A percentile compares a stretch with the other conserved stretches of the same genome.
These are phyloP conservation scores for Globisporangium irregulare DNA, from an alignment of 352 stramenopile species.

Conservation along the genomic window DNA sequence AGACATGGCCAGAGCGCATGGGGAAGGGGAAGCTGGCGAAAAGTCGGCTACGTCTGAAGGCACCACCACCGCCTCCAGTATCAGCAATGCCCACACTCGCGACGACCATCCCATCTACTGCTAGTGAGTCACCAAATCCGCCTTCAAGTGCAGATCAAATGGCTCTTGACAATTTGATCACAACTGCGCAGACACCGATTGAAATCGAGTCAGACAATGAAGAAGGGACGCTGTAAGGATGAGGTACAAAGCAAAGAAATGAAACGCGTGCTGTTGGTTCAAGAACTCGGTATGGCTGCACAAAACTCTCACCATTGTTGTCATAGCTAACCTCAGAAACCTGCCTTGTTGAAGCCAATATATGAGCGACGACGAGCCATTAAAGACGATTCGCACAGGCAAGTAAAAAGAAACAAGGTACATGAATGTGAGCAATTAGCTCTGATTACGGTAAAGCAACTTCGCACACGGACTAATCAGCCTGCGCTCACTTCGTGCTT, in stretches of 20 bases:
- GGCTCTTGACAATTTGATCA: slow-evolving; percentile 5
- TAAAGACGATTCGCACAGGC: not conserved
- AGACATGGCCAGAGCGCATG: slow-evolving; percentile 59
- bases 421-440: too few relatives aligned
- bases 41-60: slow-evolving; percentile 27
- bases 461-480: too few relatives aligned
- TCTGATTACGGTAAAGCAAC: too few relatives aligned
- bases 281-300: not conserved
- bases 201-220: not conserved
- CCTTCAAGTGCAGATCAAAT: not conserved
- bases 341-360: not conserved
- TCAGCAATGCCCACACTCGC: not conserved
- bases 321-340: not conserved
- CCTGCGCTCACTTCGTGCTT: too few relatives aligned
- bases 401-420: too few relatives aligned
- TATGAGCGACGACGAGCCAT: not conserved
- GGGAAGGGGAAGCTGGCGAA: slow-evolving; percentile 41
- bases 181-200: not conserved
- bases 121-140: not conserved
- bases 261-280: not conserved
- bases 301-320: not conserved
- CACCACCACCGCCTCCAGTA: not conserved
- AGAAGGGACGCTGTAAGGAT: not conserved
- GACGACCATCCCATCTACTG: not conserved
- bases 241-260: not conserved